A percentile compares a stretch with the other conserved stretches of the same genome.
Conservation (phyloP, 768 basidiomycete genomes). For the Russula sp. region DNA sequence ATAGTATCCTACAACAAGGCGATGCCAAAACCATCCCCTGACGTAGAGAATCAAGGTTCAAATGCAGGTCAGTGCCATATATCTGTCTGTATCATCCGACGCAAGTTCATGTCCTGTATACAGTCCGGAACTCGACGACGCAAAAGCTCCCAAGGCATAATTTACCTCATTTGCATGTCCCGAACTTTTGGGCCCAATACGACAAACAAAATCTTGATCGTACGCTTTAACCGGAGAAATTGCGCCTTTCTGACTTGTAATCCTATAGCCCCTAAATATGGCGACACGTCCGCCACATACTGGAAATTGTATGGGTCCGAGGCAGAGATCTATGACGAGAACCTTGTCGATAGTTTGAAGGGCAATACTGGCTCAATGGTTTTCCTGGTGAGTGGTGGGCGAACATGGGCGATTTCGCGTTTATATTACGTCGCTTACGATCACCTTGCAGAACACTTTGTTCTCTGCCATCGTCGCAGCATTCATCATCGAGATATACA, state of each 20-base stretch:
- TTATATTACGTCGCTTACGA: not conserved
- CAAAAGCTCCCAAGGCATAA: too few relatives aligned
- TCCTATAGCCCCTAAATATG: slow-evolving; percentile 8
- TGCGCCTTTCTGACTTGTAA: not conserved
- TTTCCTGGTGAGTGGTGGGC: slow-evolving; percentile 21
- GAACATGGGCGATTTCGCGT: not conserved
- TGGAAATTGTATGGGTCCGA: slow-evolving; percentile 28
- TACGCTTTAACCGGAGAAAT: not conserved
- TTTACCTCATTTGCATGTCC: too few relatives aligned
- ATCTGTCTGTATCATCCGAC: too few relatives aligned
- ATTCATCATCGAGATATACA: slow-evolving; percentile 31
- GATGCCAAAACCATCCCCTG: too few relatives aligned
- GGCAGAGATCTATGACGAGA: slow-evolving; percentile 19
- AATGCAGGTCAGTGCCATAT: too few relatives aligned
- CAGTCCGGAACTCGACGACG: too few relatives aligned
- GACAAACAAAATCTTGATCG: not conserved
- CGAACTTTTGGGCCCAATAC: too few relatives aligned
- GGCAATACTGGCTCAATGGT: slow-evolving; percentile 28
- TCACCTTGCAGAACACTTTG: slow-evolving; percentile 16
- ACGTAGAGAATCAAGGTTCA: too few relatives aligned
- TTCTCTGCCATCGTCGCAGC: slow-evolving; percentile 30
- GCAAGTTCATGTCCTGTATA: too few relatives aligned
- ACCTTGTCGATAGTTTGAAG: slow-evolving; percentile 20
- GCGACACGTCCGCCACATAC: slow-evolving; percentile 21
- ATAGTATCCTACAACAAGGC: too few relatives aligned